Conservation (phyloP, 2,329 filamentous ascomycete genomes). For the Fusarium brevicatenulatum region DNA sequence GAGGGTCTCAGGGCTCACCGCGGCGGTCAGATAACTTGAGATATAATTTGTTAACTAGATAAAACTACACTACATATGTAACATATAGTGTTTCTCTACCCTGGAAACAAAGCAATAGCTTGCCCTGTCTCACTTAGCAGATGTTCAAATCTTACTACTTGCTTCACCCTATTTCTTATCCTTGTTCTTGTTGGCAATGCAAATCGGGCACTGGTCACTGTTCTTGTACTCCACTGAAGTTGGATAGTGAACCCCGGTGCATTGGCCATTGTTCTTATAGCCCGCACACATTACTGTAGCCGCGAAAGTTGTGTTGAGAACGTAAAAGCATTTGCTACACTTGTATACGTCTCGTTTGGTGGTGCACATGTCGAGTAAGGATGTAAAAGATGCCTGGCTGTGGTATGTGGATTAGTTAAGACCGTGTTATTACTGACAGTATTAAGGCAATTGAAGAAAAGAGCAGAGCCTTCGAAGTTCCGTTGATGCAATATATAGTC, state of each 20-base stretch:
- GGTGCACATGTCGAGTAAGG: not conserved
- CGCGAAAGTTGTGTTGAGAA: not conserved
- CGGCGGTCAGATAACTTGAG: not conserved
- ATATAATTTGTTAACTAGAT: not conserved
- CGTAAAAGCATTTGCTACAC: not conserved
- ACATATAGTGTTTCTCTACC: not conserved
- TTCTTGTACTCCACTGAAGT: not conserved
- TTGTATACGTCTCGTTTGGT: not conserved
- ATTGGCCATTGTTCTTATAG: not conserved
- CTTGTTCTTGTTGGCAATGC: not conserved
- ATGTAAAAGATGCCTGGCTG: too few species aligned
- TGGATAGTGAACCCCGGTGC: not conserved
- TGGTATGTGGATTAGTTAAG: not conserved
- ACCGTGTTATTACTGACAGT: accelerated
- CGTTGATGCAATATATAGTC: not conserved
- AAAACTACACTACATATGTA: not conserved
- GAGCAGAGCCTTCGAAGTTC: accelerated
- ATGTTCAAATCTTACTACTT: accelerated
- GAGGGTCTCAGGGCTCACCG: not conserved
- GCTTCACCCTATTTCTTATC: not conserved
- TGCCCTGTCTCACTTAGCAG: not conserved
- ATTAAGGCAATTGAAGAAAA: accelerated
- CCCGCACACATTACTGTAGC: not conserved
- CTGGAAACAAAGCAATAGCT: not conserved
- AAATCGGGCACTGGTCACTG: not conserved